These are phyloP conservation scores for Colletotrichum kahawae DNA, from an alignment of 2,329 filamentous ascomycete species.

Conservation along the genomic window DNA sequence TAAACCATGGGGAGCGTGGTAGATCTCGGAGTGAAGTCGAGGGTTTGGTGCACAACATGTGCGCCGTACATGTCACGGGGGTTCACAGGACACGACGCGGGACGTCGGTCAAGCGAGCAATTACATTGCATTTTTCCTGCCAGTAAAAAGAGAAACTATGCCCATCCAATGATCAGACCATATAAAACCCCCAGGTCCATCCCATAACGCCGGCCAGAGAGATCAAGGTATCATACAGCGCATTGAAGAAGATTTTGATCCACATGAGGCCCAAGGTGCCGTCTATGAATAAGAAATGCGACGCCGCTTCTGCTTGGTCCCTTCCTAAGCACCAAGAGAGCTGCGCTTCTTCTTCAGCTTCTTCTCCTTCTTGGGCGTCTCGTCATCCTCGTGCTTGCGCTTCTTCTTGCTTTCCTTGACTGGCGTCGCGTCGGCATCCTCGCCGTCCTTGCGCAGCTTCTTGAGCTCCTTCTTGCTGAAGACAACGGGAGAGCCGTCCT, in stretches of 20 bases:
- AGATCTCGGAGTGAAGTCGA: slow-evolving; percentile 12
- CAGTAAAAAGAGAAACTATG: slow-evolving; percentile 23
- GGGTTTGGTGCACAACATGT: background rate
- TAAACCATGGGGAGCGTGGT: slow-evolving; percentile 2
- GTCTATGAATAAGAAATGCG: slow-evolving; percentile 22
- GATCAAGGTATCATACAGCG: slow-evolving; percentile 27
- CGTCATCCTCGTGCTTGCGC: slow-evolving; percentile 72
- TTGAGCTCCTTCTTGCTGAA: slow-evolving; percentile 79
- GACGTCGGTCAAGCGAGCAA: slow-evolving; percentile 12
- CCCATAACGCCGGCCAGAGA: slow-evolving; percentile 24
- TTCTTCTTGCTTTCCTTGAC: slow-evolving; percentile 67
- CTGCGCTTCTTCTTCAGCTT: slow-evolving; percentile 53
- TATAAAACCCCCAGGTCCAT: slow-evolving; percentile 20
- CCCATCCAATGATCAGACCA: slow-evolving; percentile 24
- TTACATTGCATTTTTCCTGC: slow-evolving; percentile 22
- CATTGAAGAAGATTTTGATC: slow-evolving; percentile 24
- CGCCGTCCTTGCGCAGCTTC: slow-evolving; percentile 69
- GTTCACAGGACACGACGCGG: background rate
- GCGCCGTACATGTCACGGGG: background rate
- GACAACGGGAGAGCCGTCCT: slow-evolving; percentile 69
- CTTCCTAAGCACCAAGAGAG: slow-evolving; percentile 23
- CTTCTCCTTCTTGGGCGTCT: slow-evolving; percentile 69
- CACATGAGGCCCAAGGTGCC: slow-evolving; percentile 23
- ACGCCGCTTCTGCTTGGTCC: slow-evolving; percentile 19
- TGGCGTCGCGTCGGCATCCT: slow-evolving; percentile 51